These are phyloP conservation scores for Cryptosporidium muris DNA, from an alignment of 169 alveolate genomes.

Conservation along the genomic window DNA sequence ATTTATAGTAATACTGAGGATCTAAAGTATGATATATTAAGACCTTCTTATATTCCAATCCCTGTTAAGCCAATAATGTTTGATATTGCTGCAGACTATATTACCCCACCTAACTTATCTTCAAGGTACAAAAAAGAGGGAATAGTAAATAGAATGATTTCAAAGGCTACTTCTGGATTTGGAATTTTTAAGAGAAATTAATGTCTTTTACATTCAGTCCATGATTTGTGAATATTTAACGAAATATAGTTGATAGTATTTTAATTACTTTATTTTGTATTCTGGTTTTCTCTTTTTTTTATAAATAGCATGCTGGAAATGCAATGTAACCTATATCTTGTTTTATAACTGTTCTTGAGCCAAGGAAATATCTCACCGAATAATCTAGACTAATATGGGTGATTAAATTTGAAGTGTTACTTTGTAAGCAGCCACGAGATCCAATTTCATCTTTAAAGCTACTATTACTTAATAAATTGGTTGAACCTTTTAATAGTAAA, in stretches of 20 bases:
- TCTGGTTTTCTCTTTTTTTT: background rate
- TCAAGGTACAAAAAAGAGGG: constrained; percentile 26
- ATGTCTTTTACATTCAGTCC: background rate
- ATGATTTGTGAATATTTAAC: background rate
- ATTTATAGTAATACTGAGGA: background rate
- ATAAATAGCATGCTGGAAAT: constrained; percentile 54
- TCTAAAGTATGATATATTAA: constrained; percentile 11
- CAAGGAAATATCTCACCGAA: constrained; percentile 51
- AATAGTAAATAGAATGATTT: constrained; percentile 39
- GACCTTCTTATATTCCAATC: constrained; percentile 33
- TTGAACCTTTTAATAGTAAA: constrained; percentile 22
- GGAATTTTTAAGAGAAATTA: constrained; percentile 23
- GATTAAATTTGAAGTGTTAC: constrained; percentile 9
- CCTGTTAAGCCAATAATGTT: constrained; percentile 69
- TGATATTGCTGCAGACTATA: constrained; percentile 56
- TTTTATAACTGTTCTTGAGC: constrained; percentile 41
- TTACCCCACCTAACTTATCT: constrained; percentile 20
- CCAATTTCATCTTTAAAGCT: background rate
- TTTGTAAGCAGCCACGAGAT: constrained; percentile 24
- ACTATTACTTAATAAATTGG: constrained; percentile 25
- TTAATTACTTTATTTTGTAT: background rate
- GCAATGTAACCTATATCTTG: constrained; percentile 66
- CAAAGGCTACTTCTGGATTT: constrained; percentile 40
- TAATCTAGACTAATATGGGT: constrained; percentile 31
- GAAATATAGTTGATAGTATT: no score